phyloP scores from a whole-genome alignment of 169 alveolate species.

The Ichthyophthirius multifiliis region DNA sequence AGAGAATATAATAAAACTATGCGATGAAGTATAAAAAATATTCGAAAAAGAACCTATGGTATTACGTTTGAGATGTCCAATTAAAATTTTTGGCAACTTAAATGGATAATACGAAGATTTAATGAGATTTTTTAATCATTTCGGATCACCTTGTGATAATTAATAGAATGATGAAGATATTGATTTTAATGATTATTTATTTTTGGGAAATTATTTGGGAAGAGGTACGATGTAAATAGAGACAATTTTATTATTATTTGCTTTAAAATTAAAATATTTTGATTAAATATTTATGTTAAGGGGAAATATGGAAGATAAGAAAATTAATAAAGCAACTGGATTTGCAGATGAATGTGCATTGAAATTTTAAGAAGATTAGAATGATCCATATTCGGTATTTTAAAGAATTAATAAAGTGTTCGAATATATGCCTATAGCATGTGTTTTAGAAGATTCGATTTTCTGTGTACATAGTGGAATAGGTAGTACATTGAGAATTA shows the following conservation, averaged over 20 bases:
- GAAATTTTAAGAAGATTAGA: constrained; percentile 95
- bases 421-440: constrained; percentile 98
- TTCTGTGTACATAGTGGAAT: constrained; percentile 99
- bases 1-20: constrained; percentile 24
- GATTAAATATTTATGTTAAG: constrained; percentile 95
- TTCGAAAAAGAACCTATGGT: constrained; percentile 23
- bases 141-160: constrained; percentile 73
- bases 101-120: constrained; percentile 98
- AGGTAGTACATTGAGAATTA: constrained; percentile 89
- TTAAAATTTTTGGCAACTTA: constrained; percentile 94
- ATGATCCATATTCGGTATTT: constrained; percentile 93
- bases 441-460: constrained; percentile 96
- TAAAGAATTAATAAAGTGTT: constrained; percentile 93
- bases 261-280: constrained; percentile 94
- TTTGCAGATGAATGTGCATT: constrained; percentile 97
- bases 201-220: constrained; percentile 98
- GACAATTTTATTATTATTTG: constrained; percentile 94
- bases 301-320: constrained; percentile 98
- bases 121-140: constrained; percentile 92
- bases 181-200: constrained; percentile 94
- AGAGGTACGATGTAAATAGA: constrained; percentile 92
- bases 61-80: constrained; percentile 13
- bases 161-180: constrained; percentile 76
- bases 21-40: constrained; percentile 32
- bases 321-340: constrained; percentile 96